Conservation (phyloP, 176 grass and related monocot genomes). For the Avena insularis region DNA sequence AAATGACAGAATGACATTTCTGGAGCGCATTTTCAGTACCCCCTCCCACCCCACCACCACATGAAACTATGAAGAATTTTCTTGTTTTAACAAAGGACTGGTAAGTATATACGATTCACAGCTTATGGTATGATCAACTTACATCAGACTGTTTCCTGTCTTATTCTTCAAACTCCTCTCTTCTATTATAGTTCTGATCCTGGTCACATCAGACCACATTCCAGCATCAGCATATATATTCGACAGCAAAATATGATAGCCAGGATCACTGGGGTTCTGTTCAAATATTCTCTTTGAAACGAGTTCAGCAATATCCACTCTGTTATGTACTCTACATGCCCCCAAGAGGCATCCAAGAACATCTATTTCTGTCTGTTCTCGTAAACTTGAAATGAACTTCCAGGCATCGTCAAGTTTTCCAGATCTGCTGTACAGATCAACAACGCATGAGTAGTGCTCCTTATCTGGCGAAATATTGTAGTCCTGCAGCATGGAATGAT, state of each 20-base stretch:
- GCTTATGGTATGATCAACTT: background rate
- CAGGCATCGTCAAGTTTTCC: conserved; percentile 68
- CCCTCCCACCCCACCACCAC: too few species aligned
- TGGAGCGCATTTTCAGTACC: background rate
- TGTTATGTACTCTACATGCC: conserved; percentile 72
- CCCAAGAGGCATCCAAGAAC: conserved; percentile 65
- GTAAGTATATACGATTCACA: background rate
- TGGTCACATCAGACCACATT: conserved; percentile 63
- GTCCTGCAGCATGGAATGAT: conserved; percentile 62
- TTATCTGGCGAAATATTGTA: conserved; percentile 64
- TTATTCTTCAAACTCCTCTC: conserved; percentile 59
- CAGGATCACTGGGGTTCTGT: conserved; percentile 58
- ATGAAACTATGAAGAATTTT: background rate
- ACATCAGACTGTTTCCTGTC: conserved; percentile 56
- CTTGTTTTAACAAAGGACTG: background rate
- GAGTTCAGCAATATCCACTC: conserved; percentile 72
- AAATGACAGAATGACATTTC: background rate
- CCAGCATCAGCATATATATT: conserved; percentile 73
- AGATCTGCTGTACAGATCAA: conserved; percentile 72
- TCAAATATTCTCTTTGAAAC: conserved; percentile 60
- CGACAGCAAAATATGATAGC: conserved; percentile 73
- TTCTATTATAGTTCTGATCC: conserved; percentile 64
- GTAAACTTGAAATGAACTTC: conserved; percentile 61
- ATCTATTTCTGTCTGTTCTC: conserved; percentile 53
- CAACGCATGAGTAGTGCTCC: conserved; percentile 72